phyloP scores from a whole-genome alignment of 352 stramenopile species.

The Pythium aphanidermatum region DNA sequence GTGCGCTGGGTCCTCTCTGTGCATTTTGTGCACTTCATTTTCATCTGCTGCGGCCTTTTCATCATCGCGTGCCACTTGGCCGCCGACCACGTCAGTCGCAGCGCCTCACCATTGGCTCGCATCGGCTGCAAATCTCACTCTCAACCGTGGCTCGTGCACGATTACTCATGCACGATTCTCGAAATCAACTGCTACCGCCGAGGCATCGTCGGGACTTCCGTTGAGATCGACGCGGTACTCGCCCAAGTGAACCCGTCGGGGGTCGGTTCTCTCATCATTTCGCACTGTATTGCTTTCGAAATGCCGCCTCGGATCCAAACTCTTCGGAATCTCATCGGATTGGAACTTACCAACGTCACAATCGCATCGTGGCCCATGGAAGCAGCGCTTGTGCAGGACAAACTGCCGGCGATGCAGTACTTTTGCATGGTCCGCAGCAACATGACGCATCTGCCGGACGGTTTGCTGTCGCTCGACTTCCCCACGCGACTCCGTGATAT shows the following conservation, averaged over 20 bases:
- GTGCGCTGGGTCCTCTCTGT: background rate
- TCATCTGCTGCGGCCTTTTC: slow-evolving; percentile 3
- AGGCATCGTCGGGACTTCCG: background rate
- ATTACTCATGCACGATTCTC: slow-evolving; percentile 19
- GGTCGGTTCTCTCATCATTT: slow-evolving; percentile 9
- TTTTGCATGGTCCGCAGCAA: background rate
- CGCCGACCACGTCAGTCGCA: background rate
- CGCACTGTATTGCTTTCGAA: slow-evolving; percentile 11
- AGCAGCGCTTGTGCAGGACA: background rate
- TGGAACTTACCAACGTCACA: slow-evolving; percentile 18
- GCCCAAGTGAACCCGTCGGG: background rate
- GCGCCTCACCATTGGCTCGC: background rate
- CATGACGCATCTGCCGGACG: background rate
- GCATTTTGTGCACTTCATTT: background rate
- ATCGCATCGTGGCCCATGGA: background rate
- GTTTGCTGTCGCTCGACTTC: background rate
- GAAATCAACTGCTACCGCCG: slow-evolving; percentile 23
- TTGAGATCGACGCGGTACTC: slow-evolving; percentile 9
- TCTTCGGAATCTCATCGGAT: slow-evolving; percentile 4
- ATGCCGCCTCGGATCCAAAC: slow-evolving; percentile 6
- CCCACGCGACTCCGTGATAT: background rate
- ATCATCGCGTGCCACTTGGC: slow-evolving; percentile 8
- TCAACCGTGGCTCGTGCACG: slow-evolving; percentile 14
- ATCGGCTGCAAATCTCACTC: slow-evolving; percentile 18
- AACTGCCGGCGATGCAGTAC: background rate